Conservation (phyloP, 768 basidiomycete genomes). For the Strobilomyces confusus region DNA sequence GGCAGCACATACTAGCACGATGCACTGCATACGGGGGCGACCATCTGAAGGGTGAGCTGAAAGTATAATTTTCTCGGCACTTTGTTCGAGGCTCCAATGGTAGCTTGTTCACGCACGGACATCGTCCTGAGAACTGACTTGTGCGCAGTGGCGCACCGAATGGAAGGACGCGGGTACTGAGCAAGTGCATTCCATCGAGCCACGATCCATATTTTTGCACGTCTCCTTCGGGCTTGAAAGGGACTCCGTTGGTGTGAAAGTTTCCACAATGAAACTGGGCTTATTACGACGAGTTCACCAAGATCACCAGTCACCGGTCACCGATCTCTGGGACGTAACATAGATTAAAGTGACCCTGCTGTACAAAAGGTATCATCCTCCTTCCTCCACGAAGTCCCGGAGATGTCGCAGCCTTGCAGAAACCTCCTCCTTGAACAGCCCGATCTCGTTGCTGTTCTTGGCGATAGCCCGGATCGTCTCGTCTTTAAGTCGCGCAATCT, state of each 20-base stretch:
- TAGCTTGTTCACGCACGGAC: background rate
- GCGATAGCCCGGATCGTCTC: slow-evolving; percentile 78
- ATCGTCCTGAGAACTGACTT: no score
- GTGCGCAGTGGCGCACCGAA: no score
- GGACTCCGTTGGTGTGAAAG: slow-evolving; percentile 1
- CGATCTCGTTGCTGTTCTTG: slow-evolving; percentile 82
- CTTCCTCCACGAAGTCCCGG: slow-evolving; percentile 61
- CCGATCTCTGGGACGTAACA: background rate
- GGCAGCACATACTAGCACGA: no score
- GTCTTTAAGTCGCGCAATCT: slow-evolving; percentile 68
- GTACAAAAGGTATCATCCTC: slow-evolving; percentile 23
- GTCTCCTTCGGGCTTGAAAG: background rate
- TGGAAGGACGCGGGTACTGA: no score
- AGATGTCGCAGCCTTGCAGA: slow-evolving; percentile 67
- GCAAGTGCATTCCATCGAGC: no score
- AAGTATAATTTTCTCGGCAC: background rate
- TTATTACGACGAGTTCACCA: background rate
- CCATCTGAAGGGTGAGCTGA: background rate
- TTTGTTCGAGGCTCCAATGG: background rate
- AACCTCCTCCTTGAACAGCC: slow-evolving; percentile 75
- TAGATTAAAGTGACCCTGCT: background rate
- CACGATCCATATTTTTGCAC: background rate
- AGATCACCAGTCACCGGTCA: background rate
- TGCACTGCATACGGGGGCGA: no score
- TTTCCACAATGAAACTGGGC: background rate